Evolutionary conservation across 768 basidiomycete genomes (phyloP).

Genomic region (Tricholoma saponaceum): DNA sequence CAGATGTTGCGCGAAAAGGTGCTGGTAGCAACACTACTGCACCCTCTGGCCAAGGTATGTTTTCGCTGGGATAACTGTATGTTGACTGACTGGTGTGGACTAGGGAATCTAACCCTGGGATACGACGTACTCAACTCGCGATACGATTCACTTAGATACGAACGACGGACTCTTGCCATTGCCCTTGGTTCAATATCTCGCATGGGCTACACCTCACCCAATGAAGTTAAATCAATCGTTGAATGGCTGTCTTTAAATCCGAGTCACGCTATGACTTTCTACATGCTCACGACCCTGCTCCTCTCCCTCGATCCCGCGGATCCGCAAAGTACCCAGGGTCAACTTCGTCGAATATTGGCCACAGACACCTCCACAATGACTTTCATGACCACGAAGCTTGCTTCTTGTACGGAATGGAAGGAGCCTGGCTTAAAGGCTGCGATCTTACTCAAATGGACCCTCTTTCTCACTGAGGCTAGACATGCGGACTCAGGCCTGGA

Average conservation of each 20-base stretch:
- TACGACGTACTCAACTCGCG: constrained; percentile 65
- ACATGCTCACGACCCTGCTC: constrained; percentile 62
- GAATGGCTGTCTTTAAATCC: constrained; percentile 67
- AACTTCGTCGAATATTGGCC: constrained; percentile 43
- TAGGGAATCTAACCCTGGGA: constrained; percentile 52
- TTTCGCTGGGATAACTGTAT: background rate
- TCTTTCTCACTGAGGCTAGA: constrained; percentile 76
- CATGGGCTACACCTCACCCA: constrained; percentile 53
- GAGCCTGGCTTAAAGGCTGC: constrained; percentile 67
- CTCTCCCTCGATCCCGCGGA: constrained; percentile 65
- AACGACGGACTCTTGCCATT: constrained; percentile 65
- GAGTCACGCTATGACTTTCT: constrained; percentile 66
- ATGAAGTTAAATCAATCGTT: constrained; percentile 60
- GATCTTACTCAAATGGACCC: constrained; percentile 81
- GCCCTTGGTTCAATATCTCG: constrained; percentile 60
- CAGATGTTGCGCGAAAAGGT: constrained; percentile 55
- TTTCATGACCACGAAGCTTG: constrained; percentile 58
- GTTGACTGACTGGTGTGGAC: background rate
- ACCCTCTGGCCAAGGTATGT: constrained; percentile 53
- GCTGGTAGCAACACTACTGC: constrained; percentile 59
- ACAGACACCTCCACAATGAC: constrained; percentile 42
- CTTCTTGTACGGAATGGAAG: constrained; percentile 56
- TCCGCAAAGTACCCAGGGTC: constrained; percentile 41
- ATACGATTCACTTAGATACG: constrained; percentile 69
- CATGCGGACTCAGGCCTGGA: constrained; percentile 66